Base-by-base conservation (phyloP, 306 rosid species). In the Coriaria nepalensis region DNA sequence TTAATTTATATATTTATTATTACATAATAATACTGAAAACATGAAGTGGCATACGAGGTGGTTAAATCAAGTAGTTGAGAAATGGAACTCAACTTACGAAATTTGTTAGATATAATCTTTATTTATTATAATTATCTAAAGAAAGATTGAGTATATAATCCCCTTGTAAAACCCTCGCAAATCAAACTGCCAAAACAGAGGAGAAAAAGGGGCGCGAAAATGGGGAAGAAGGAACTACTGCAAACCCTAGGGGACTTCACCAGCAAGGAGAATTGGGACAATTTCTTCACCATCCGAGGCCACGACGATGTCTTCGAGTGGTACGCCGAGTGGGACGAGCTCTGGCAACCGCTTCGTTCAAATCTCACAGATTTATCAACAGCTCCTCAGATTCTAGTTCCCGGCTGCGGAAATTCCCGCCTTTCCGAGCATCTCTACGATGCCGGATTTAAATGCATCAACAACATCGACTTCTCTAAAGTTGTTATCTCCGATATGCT, bases 241-340 rank as follows among this genome's bases (percentile, higher is more conserved):
- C 59, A 72, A 63, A 78, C 96, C 50, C 81, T 88, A 2, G 88
- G 81, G 0, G 95, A 88, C 72, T 88, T 88, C 73, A 88, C 94
- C 0, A 76, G 86, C 75, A 88, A 81, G 64, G 93, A 88, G 43
- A 83, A 88, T 51, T 83, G 96, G 96, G 96, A 88, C 79, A 75
- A 68, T 41, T 88, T 88, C 93, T 88, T 88, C 88, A 69, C 80
- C 10, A 77, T 88, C 7, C 81, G 90, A 11, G 82, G 73, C 58
- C 55, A 56, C 56, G 65, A 66, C 15, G 72, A 81, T 46, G 68
- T 93, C 43, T 88, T 83, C 69, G 93, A 88, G 71, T 88, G 96
- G 96, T 88, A 88, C 66, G 88, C 95, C 6, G 88, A 83, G 48
- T 88, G 95, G 93, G 34, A 74, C 5, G 49, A 83, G 53, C 88